Evolutionary conservation across 352 stramenopile genomes (phyloP), one percentile per base, ranked within the genome.

Genomic region (Pythium brachiatum): DNA sequence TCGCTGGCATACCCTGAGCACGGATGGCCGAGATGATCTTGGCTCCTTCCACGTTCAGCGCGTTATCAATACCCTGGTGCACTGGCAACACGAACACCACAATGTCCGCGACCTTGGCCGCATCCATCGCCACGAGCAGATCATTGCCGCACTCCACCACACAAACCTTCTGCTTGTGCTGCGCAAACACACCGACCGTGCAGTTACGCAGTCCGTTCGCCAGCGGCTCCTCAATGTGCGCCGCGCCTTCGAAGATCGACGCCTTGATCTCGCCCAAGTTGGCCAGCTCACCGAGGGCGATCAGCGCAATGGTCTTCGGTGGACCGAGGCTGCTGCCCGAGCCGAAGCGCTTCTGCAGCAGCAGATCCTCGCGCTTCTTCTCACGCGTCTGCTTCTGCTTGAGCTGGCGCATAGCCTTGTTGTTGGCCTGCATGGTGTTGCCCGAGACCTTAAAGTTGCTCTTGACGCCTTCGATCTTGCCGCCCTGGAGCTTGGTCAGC

Each of bases 21-120:
- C 97, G 96, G 48, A 99, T 76, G 3, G 93, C 91, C 48, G 87
- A 93, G 51, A 99, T 73, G 38, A 98, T 90, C 32, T 83, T 76
- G 60, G 97, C 84, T 5, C 94, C 94, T 51, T 86, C 72, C 15
- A 83, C 65, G 62, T 96, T 96, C 38, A 98, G 72, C 51, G 93
- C 81, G 32, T 86, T 80, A 44, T 96, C 92, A 5, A 84, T 81
- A 51, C 94, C 87, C 54, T 87, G 71, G 43, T 88, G 73, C 48
- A 93, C 81, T 12, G 85, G 83, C 58, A 92, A 71, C 27, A 92
- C 75, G 60, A 88, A 86, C 46, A 96, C 79, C 41, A 90, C 72
- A 62, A 90, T 82, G 76, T 95, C 86, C 43, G 83, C 86, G 59
- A 94, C 89, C 70, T 94, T 94, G 64, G 83, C 86, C 25, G 79